Percentiles rank a stretch among this genome's conserved stretches.
These are phyloP conservation scores for Mimosa bimucronata DNA, from an alignment of 306 rosid genomes.

Conservation along the genomic window DNA sequence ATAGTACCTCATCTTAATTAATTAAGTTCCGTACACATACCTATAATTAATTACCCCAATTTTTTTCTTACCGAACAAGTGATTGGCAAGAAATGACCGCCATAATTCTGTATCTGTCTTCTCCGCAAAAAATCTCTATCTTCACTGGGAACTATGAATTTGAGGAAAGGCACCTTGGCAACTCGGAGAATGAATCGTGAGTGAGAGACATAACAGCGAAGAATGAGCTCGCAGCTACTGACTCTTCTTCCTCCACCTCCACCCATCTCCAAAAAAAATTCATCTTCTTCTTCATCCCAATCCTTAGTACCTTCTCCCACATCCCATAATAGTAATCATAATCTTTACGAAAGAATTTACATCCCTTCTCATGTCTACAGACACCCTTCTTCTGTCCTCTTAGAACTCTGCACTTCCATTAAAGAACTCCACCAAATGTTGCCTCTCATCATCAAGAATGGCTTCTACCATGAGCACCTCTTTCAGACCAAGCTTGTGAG, in stretches of 20 bases:
- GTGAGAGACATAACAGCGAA: conserved; percentile 11
- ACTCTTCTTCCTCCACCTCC: conserved; percentile 30
- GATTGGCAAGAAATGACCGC: neutral
- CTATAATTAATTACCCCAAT: too few species aligned
- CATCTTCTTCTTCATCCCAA: conserved; percentile 11
- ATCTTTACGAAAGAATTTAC: conserved; percentile 61
- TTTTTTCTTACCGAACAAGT: too few species aligned
- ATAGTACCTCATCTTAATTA: too few species aligned
- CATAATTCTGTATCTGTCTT: neutral
- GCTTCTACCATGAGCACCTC: conserved; percentile 67
- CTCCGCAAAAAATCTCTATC: neutral
- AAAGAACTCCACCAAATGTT: conserved; percentile 76
- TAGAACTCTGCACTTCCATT: conserved; percentile 77
- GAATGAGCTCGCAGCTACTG: conserved; percentile 57
- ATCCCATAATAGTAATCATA: neutral
- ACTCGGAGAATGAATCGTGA: neutral
- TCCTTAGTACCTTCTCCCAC: conserved; percentile 5
- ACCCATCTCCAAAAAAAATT: conserved; percentile 27
- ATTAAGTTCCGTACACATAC: too few species aligned
- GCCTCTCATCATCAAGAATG: conserved; percentile 71
- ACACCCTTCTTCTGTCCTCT: conserved; percentile 82
- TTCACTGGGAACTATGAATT: neutral
- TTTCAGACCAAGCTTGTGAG: conserved; percentile 90
- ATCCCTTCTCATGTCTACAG: conserved; percentile 78
- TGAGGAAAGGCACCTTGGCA: neutral